phyloP scores from a whole-genome alignment of 345 rosid species.

The Hypericum androsaemum region DNA sequence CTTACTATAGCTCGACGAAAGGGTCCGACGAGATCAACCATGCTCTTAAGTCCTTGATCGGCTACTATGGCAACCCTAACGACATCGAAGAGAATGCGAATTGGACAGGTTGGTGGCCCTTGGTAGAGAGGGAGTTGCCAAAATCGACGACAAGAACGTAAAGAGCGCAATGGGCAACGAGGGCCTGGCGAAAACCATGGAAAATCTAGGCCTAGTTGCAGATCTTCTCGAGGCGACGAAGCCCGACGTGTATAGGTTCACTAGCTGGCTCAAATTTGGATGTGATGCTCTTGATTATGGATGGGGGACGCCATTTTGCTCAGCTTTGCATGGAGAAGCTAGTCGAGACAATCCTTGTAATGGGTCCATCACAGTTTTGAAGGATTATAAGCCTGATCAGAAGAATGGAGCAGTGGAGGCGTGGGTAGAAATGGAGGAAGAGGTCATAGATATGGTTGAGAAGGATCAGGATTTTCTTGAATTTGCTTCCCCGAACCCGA shows the following conservation, averaged over 20 bases:
- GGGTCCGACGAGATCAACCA: too few relatives aligned
- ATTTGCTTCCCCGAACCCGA: background rate
- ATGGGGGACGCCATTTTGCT: background rate
- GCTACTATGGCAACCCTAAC: too few relatives aligned
- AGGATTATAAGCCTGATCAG: background rate
- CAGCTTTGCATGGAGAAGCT: background rate
- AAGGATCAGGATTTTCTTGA: background rate
- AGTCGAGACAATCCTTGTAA: background rate
- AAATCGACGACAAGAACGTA: background rate
- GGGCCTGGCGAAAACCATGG: background rate
- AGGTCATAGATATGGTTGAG: background rate
- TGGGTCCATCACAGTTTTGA: background rate
- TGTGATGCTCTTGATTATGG: background rate
- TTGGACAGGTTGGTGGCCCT: too few relatives aligned
- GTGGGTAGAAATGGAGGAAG: background rate
- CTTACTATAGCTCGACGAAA: too few relatives aligned
- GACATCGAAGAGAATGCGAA: too few relatives aligned
- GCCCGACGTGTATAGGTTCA: too few relatives aligned
- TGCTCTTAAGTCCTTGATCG: background rate
- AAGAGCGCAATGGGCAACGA: background rate
- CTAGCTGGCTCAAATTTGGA: too few relatives aligned
- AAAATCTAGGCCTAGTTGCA: too few relatives aligned
- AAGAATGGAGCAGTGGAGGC: background rate
- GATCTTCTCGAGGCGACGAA: too few relatives aligned
- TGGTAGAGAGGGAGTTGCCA: background rate